phyloP scores from a whole-genome alignment of 768 basidiomycete species.

The Cyclocybe cylindracea region DNA sequence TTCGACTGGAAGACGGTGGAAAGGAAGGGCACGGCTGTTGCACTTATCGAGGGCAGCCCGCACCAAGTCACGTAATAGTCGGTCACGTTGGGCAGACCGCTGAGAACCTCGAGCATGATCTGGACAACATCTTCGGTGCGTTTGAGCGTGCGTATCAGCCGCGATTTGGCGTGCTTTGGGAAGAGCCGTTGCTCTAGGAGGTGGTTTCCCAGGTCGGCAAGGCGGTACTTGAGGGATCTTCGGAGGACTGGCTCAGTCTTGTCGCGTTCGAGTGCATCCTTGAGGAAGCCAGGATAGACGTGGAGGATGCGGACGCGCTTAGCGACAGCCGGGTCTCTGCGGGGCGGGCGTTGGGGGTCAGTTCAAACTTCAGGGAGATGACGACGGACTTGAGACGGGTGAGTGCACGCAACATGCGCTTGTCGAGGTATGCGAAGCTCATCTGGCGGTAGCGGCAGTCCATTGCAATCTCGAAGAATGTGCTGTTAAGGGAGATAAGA shows the following conservation, averaged over 20 bases:
- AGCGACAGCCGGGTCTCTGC: conserved; percentile 49
- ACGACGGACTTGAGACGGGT: conserved; percentile 35
- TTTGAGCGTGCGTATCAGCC: conserved; percentile 27
- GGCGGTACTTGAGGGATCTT: conserved; percentile 27
- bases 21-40: conserved; percentile 29
- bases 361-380: neutral
- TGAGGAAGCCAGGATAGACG: conserved; percentile 49
- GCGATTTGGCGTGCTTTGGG: conserved; percentile 25
- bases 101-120: conserved; percentile 43
- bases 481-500: conserved; percentile 37
- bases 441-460: conserved; percentile 48
- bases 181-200: conserved; percentile 30
- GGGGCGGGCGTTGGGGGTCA: neutral
- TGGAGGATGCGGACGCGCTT: conserved; percentile 49
- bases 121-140: conserved; percentile 39
- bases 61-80: conserved; percentile 54
- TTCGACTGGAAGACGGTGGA: conserved; percentile 34
- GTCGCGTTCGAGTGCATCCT: conserved; percentile 35
- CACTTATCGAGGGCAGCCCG: conserved; percentile 34
- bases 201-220: conserved; percentile 34
- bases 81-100: conserved; percentile 43
- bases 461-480: conserved; percentile 43
- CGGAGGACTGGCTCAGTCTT: conserved; percentile 15
- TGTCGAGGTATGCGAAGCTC: conserved; percentile 50
- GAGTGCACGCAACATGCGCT: conserved; percentile 42